Evolutionary conservation across 306 rosid species (phyloP).

Genomic region (Luffa aegyptiaca): DNA sequence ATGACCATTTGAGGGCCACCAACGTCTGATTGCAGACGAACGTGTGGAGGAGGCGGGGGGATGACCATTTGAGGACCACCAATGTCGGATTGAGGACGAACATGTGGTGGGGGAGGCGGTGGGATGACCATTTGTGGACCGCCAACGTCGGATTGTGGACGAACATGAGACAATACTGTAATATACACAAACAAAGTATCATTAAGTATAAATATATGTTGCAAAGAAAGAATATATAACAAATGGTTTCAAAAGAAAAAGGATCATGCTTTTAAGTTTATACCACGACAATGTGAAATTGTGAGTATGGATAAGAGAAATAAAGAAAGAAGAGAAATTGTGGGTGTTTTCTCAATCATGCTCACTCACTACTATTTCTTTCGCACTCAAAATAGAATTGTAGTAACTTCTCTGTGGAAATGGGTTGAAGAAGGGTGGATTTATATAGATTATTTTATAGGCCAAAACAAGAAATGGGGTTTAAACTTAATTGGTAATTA

Average conservation of each 20-base stretch:
- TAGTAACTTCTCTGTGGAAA: background rate
- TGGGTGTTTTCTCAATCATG: background rate
- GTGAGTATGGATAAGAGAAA: background rate
- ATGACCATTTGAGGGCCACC: background rate
- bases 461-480: background rate
- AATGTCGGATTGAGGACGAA: background rate
- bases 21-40: background rate
- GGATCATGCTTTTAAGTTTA: no score
- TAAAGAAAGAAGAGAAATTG: background rate
- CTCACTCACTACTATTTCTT: background rate
- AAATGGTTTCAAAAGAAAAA: no score
- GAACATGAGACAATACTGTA: background rate
- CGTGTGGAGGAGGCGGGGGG: no score
- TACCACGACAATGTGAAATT: background rate
- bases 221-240: no score
- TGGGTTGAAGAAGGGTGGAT: background rate
- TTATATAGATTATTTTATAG: background rate
- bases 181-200: background rate
- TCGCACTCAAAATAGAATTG: background rate
- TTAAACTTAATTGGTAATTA: background rate
- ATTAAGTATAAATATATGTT: background rate
- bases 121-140: background rate
- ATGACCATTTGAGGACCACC: background rate
- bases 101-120: background rate
- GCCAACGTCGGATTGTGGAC: background rate